Evolutionary conservation across 208 protist genomes (phyloP), one percentile per base, ranked within the genome.

Genomic region (Trypanosoma avium): DNA sequence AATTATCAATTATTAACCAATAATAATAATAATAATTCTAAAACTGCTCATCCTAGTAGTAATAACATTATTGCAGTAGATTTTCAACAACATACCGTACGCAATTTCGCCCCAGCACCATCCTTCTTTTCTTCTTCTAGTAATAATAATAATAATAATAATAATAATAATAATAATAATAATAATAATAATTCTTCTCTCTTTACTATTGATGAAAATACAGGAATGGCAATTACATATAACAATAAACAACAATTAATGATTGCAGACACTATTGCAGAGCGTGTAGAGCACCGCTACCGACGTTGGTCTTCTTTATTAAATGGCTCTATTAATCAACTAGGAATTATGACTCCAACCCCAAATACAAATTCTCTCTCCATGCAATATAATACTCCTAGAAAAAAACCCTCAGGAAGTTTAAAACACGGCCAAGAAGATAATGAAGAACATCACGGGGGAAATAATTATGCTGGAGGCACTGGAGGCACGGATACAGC

Each of bases 381-480:
- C 68, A 90, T 95, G 80, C 59, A 69, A 59, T 95, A 92, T 75
- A 88, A 75, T 68, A 88, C 27, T 5, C 80, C 84, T 22, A 81
- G 67, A 36, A 86, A 88, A 61, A 68, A 90, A 74, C 78, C 86
- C 3, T 86, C 83, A 9, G 78, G 82, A 45, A 79, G 77, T 26
- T 63, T 93, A 22, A 97, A 97, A 75, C 91, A 97, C 64, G 93
- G 91, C 58, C 81, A 95, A 73, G 71, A 86, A 12, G 91, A 97
- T 60, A 80, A 95, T 73, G 80, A 86, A 50, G 87, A 93, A 38
- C 94, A 97, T 73, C 87, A 95, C 62, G 94, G 92, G 15, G 94
- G 94, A 35, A 97, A 97, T 73, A 95, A 80, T 12, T 97, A 86
- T 81, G 94, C 94, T 0, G 94, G 94, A 33, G 94, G 94, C 21